These are phyloP conservation scores for Kockiozyma suomiensis DNA, from an alignment of 805 yeast genomes.

Conservation along the genomic window DNA sequence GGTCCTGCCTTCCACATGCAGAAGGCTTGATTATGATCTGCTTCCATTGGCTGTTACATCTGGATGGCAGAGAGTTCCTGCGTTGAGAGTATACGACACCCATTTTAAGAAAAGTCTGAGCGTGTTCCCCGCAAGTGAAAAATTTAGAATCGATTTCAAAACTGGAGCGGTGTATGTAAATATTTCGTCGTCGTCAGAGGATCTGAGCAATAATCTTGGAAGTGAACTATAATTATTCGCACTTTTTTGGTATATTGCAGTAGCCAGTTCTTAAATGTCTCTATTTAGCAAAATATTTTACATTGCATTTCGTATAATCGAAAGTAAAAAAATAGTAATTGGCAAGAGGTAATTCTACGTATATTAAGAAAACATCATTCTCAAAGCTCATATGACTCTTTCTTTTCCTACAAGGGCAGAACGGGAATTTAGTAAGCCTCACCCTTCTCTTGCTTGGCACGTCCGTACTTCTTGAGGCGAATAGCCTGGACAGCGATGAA, in stretches of 20 bases:
- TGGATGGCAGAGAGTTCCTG: conserved; percentile 53
- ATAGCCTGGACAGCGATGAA: conserved; percentile 98
- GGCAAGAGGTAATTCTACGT: no score
- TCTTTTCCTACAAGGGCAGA: no score
- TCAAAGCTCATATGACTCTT: background rate
- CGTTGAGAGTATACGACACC: conserved; percentile 65
- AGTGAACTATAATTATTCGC: no score
- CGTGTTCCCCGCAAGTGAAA: conserved; percentile 49
- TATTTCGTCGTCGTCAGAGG: conserved; percentile 16
- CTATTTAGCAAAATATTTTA: background rate
- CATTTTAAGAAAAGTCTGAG: conserved; percentile 67
- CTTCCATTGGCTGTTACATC: conserved; percentile 38
- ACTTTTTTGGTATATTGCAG: no score
- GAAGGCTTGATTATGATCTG: conserved; percentile 39
- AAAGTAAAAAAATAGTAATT: no score
- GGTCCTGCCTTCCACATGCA: conserved; percentile 64
- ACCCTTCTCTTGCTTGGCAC: conserved; percentile 83
- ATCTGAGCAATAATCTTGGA: background rate
- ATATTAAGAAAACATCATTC: background rate
- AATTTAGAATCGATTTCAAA: conserved; percentile 32
- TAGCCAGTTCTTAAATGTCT: no score
- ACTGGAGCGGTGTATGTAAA: conserved; percentile 29
- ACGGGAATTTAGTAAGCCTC: conserved; percentile 43
- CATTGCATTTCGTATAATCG: background rate
- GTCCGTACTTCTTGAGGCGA: conserved; percentile 97